A percentile compares a stretch with the other conserved stretches of the same genome.
These are phyloP conservation scores for Coniophora puteana DNA, from an alignment of 1,284 basidiomycete genomes.

Conservation along the genomic window DNA sequence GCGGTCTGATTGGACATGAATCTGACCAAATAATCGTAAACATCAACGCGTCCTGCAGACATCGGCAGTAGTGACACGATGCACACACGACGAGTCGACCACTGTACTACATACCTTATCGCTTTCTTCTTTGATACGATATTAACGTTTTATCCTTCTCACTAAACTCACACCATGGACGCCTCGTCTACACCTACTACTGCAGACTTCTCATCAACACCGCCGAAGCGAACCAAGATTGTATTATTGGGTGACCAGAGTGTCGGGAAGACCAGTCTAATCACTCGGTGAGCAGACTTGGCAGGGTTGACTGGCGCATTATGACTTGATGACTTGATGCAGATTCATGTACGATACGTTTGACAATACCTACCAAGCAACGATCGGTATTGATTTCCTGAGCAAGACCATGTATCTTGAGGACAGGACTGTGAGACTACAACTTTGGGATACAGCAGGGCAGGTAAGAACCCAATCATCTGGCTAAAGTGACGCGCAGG, in stretches of 20 bases:
- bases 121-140: constrained; percentile 1
- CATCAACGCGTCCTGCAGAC: constrained; percentile 3
- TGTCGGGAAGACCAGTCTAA: constrained; percentile 96
- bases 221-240: constrained; percentile 94
- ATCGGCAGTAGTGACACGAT: background rate
- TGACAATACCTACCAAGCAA: constrained; percentile 99
- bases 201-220: constrained; percentile 78
- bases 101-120: constrained; percentile 2
- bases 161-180: constrained; percentile 33
- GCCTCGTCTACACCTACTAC: constrained; percentile 62
- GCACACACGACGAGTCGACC: constrained; percentile 4
- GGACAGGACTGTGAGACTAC: constrained; percentile 95
- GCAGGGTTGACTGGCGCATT: constrained; percentile 1
- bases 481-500: background rate
- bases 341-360: constrained; percentile 99
- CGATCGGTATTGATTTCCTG: constrained; percentile 99
- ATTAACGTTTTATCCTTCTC: background rate
- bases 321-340: constrained; percentile 4
- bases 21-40: too few relatives aligned
- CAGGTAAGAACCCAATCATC: constrained; percentile 48
- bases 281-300: constrained; percentile 71
- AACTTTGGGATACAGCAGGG: constrained; percentile 98
- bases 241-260: constrained; percentile 92
- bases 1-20: too few relatives aligned
- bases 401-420: constrained; percentile 99